phyloP scores from a whole-genome alignment of 768 basidiomycete species.

The Boletales sp. region DNA sequence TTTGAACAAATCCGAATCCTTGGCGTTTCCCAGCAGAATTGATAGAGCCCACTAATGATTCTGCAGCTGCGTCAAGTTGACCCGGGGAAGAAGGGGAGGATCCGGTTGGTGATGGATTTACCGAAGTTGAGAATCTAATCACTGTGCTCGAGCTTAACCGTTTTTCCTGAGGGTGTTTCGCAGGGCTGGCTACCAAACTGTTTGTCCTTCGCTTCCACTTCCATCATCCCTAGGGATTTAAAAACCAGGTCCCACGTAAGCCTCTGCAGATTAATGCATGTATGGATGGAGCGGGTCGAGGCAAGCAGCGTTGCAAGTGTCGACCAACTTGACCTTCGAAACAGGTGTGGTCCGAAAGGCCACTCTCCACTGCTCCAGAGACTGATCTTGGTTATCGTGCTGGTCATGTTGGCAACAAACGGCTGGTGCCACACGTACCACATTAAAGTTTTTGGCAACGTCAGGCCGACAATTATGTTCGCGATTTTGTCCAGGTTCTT shows the following conservation, averaged over 20 bases:
- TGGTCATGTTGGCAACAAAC: not conserved
- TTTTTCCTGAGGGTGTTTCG: not conserved
- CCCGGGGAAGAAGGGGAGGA: not conserved
- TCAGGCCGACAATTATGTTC: not conserved
- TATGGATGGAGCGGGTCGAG: not conserved
- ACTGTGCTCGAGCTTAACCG: not conserved
- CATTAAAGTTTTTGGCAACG: not conserved
- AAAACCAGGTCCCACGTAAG: not conserved
- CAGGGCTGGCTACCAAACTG: not conserved
- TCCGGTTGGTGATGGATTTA: not conserved
- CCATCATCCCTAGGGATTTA: not conserved
- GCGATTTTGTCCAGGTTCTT: not conserved
- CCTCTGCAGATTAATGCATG: too few relatives aligned
- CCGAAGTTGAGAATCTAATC: not conserved
- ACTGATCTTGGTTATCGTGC: not conserved
- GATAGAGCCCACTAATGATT: not conserved
- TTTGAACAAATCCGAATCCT: not conserved
- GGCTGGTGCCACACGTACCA: not conserved
- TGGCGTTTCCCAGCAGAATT: not conserved
- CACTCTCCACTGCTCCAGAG: not conserved
- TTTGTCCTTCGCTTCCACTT: not conserved
- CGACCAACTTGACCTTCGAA: not conserved
- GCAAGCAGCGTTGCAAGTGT: not conserved
- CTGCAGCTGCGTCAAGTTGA: not conserved
- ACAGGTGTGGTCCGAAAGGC: not conserved